phyloP scores from a whole-genome alignment of 257 asterid species.

The Fraxinus quadrangulata region DNA sequence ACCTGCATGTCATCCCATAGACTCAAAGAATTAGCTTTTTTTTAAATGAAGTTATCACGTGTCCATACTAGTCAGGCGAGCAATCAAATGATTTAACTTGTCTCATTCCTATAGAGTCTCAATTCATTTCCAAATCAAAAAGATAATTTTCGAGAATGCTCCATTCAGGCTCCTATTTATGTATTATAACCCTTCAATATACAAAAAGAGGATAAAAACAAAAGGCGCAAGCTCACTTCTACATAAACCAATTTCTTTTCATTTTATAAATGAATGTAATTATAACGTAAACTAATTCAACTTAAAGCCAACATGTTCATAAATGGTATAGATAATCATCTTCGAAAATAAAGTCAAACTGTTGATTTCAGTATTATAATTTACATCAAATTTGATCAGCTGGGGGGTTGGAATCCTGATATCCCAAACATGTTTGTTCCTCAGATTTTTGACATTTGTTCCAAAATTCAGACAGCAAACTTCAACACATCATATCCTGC shows the following conservation, averaged over 20 bases:
- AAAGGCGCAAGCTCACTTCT: not conserved
- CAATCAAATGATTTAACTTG: not conserved
- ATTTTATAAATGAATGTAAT: not conserved
- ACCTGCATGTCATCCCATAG: constrained; percentile 45
- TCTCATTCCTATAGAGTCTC: not conserved
- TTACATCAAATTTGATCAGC: not conserved
- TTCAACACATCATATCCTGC: not conserved
- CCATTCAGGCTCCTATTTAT: not conserved
- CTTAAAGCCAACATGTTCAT: not conserved
- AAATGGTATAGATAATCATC: not conserved
- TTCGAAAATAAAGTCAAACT: not conserved
- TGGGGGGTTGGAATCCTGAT: not conserved
- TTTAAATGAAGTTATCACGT: not conserved
- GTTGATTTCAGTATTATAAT: not conserved
- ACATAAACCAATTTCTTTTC: not conserved
- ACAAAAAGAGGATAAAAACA: not conserved
- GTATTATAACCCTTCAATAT: not conserved
- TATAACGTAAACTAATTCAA: not conserved
- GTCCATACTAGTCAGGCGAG: not conserved
- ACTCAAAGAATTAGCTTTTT: not conserved
- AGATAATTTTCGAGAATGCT: not conserved
- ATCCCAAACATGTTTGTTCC: not conserved
- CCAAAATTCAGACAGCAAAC: not conserved
- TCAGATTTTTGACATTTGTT: not conserved
- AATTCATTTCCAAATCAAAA: not conserved